A percentile compares a stretch with the other conserved stretches of the same genome.
These are phyloP conservation scores for Penicillium sp. DNA, from an alignment of 2,329 filamentous ascomycete genomes.

Conservation along the genomic window DNA sequence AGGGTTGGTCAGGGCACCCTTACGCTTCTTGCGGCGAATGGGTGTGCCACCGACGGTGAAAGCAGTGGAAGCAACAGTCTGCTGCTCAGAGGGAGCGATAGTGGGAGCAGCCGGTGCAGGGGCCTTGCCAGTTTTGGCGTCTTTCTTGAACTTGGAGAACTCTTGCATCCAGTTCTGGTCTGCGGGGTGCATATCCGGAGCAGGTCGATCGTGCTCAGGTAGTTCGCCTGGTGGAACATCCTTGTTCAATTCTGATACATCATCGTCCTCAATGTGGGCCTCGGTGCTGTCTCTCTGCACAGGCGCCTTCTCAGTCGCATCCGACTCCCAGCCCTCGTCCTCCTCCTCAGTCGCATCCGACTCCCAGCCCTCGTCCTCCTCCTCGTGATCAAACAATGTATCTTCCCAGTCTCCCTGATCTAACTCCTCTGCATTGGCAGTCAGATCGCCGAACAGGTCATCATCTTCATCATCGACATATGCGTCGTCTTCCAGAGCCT, in stretches of 20 bases:
- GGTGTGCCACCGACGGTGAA: conserved; percentile 65
- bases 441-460: conserved; percentile 78
- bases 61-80: conserved; percentile 45
- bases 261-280: conserved; percentile 14
- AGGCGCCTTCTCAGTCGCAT: conserved; percentile 79
- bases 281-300: conserved; percentile 35
- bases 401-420: conserved; percentile 79
- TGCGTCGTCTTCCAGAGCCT: conserved; percentile 92
- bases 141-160: conserved; percentile 92
- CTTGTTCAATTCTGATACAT: conserved; percentile 45
- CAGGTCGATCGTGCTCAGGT: conserved; percentile 38
- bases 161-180: conserved; percentile 87
- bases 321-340: conserved; percentile 94
- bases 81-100: conserved; percentile 41
- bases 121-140: conserved; percentile 53
- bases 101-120: conserved; percentile 35
- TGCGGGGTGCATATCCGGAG: conserved; percentile 55
- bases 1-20: conserved; percentile 85
- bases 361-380: conserved; percentile 86
- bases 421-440: conserved; percentile 66
- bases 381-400: conserved; percentile 49
- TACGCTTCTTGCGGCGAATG: conserved; percentile 82
- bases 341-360: conserved; percentile 88
- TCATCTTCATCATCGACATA: conserved; percentile 84
- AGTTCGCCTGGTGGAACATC: conserved; percentile 33